Percentiles rank a stretch among this genome's conserved stretches.
These are phyloP conservation scores for Casuarina equisetifolia DNA, from an alignment of 306 rosid species.

Conservation along the genomic window DNA sequence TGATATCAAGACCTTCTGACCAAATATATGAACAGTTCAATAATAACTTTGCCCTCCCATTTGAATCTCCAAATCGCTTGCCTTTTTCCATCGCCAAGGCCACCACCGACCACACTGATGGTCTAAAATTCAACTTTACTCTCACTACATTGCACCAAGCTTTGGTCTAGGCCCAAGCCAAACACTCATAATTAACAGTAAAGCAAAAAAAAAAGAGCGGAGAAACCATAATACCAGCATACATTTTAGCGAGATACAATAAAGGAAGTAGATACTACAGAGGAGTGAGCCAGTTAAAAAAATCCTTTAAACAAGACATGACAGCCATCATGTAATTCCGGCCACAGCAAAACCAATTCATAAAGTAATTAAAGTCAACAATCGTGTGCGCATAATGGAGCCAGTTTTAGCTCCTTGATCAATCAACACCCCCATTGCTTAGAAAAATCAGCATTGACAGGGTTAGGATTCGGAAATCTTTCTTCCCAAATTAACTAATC, in stretches of 20 bases:
- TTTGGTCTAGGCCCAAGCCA: not conserved
- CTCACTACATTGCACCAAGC: not conserved
- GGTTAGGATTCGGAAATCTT: constrained; percentile 19
- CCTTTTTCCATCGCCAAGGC: not conserved
- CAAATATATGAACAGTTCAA: not conserved
- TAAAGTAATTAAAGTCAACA: constrained; percentile 25
- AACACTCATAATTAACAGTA: not conserved
- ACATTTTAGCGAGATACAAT: too few relatives aligned
- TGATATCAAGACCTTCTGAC: not conserved
- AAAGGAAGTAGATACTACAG: too few relatives aligned
- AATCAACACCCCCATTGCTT: constrained; percentile 6
- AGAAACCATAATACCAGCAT: too few relatives aligned
- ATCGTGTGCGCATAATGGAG: constrained; percentile 8
- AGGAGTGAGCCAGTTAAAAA: too few relatives aligned
- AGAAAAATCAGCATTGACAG: not conserved
- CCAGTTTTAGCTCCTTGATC: constrained; percentile 19
- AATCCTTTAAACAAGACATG: not conserved
- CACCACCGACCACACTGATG: not conserved
- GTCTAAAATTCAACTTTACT: not conserved
- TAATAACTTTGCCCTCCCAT: not conserved
- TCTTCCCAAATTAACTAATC: not conserved
- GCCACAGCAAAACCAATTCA: not conserved
- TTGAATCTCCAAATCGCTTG: too few relatives aligned
- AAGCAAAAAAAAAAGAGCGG: too few relatives aligned
- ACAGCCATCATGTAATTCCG: constrained; percentile 31